Evolutionary conservation across 176 grass and related monocot species (phyloP).

Genomic region (Lolium rigidum): DNA sequence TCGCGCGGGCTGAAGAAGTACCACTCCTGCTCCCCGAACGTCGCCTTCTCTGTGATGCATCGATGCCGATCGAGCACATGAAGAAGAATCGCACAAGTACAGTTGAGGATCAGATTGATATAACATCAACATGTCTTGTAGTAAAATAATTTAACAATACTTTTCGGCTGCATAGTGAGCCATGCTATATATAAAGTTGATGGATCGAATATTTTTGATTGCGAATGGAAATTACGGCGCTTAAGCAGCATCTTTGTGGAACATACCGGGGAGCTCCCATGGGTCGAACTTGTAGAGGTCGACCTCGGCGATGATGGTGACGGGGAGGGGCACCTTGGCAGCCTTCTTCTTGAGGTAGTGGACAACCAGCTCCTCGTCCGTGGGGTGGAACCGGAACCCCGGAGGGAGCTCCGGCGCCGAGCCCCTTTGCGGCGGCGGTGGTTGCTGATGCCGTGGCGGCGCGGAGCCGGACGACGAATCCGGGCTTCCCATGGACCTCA

Average conservation of each 20-base stretch:
- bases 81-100: neutral
- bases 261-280: conserved; percentile 89
- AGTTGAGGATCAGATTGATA: neutral
- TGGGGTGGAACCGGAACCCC: conserved; percentile 90
- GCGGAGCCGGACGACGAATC: conserved; percentile 65
- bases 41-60: conserved; percentile 78
- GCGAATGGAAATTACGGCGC: neutral
- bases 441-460: conserved; percentile 48
- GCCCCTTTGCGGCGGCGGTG: conserved; percentile 28
- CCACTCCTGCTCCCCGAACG: conserved; percentile 90
- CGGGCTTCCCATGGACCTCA: conserved; percentile 66
- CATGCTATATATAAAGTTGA: neutral
- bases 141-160: neutral
- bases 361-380: conserved; percentile 94
- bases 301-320: conserved; percentile 91
- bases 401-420: conserved; percentile 75
- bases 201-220: neutral
- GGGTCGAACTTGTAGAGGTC: conserved; percentile 98
- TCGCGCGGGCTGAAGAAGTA: conserved; percentile 99
- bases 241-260: no score
- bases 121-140: neutral
- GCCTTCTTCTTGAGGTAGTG: conserved; percentile 97
- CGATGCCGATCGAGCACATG: neutral
- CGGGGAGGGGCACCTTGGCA: conserved; percentile 66
- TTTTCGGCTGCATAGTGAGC: neutral